Conservation (phyloP, 2,329 filamentous ascomycete genomes). For the Fusarium lyarnte region DNA sequence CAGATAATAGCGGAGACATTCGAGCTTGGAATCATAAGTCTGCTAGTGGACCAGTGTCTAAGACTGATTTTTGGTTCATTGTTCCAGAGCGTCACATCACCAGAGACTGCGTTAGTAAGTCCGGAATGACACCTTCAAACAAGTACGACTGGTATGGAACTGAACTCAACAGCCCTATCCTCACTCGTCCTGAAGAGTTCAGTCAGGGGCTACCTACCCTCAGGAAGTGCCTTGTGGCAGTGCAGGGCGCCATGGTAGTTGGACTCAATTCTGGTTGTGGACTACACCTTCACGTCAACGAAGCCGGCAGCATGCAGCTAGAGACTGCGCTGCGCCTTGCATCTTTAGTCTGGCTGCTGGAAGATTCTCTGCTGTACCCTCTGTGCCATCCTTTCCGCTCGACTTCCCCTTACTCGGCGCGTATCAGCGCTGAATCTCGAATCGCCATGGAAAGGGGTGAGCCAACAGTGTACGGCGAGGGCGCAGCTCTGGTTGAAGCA, state of each 20-base stretch:
- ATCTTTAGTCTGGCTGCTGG: slow-evolving; percentile 38
- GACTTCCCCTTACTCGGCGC: slow-evolving; percentile 27
- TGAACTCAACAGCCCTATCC: slow-evolving; percentile 43
- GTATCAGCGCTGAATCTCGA: slow-evolving; percentile 32
- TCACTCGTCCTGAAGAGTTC: slow-evolving; percentile 32
- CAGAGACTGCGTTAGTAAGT: slow-evolving; percentile 21
- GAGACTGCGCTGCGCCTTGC: slow-evolving; percentile 30
- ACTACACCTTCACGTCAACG: slow-evolving; percentile 42
- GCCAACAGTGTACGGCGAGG: slow-evolving; percentile 14
- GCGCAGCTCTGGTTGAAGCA: neutral
- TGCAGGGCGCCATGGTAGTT: slow-evolving; percentile 33
- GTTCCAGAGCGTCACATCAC: slow-evolving; percentile 38
- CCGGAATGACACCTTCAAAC: slow-evolving; percentile 23
- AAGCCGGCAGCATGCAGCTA: slow-evolving; percentile 23
- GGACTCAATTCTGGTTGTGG: slow-evolving; percentile 42
- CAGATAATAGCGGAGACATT: slow-evolving; percentile 13
- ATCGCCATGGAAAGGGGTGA: slow-evolving; percentile 16
- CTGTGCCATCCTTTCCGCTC: slow-evolving; percentile 39
- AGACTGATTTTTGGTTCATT: slow-evolving; percentile 35
- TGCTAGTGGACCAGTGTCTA: neutral
- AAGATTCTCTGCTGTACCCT: slow-evolving; percentile 34
- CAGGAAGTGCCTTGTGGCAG: slow-evolving; percentile 20
- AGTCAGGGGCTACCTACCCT: slow-evolving; percentile 33
- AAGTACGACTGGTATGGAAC: slow-evolving; percentile 39
- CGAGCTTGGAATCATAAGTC: slow-evolving; percentile 35